A percentile compares a stretch with the other conserved stretches of the same genome.
phyloP scores from a whole-genome alignment of 257 asterid species.

The Nicotiana noctiflora region DNA sequence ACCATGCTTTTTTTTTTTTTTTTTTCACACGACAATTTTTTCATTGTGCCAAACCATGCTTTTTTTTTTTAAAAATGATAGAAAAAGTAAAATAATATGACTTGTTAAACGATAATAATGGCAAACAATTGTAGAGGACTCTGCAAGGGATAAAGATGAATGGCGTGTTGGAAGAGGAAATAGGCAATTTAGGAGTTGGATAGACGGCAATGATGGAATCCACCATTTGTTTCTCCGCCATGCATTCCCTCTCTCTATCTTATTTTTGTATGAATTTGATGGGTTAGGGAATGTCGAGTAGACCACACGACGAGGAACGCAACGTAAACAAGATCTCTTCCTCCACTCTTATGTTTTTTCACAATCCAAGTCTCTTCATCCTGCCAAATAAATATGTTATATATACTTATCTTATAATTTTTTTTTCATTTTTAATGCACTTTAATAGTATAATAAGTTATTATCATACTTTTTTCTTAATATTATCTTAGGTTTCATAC shows the following conservation, averaged over 20 bases:
- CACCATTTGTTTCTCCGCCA: not conserved
- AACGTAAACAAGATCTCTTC: not conserved
- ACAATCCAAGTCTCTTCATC: too few relatives aligned
- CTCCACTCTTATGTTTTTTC: not conserved
- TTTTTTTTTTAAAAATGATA: too few relatives aligned
- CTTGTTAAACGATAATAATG: not conserved
- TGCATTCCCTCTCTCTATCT: not conserved
- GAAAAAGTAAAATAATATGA: too few relatives aligned
- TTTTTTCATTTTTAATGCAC: too few relatives aligned
- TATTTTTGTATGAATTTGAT: not conserved
- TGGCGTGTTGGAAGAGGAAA: not conserved
- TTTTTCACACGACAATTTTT: too few relatives aligned
- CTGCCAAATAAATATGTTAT: too few relatives aligned
- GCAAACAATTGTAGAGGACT: not conserved
- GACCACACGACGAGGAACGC: not conserved
- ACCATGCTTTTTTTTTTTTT: too few relatives aligned
- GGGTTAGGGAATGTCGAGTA: not conserved
- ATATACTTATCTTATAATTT: too few relatives aligned
- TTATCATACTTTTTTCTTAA: too few relatives aligned
- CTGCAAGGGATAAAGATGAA: not conserved
- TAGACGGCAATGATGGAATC: not conserved
- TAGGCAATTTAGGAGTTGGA: not conserved
- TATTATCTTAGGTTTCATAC: too few relatives aligned
- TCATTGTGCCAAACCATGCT: too few relatives aligned
- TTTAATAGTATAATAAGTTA: too few relatives aligned